Evolutionary conservation across 768 basidiomycete species (phyloP), one percentile per base, ranked within the genome.

Genomic region (Rhodotorula kratochvilovae): DNA sequence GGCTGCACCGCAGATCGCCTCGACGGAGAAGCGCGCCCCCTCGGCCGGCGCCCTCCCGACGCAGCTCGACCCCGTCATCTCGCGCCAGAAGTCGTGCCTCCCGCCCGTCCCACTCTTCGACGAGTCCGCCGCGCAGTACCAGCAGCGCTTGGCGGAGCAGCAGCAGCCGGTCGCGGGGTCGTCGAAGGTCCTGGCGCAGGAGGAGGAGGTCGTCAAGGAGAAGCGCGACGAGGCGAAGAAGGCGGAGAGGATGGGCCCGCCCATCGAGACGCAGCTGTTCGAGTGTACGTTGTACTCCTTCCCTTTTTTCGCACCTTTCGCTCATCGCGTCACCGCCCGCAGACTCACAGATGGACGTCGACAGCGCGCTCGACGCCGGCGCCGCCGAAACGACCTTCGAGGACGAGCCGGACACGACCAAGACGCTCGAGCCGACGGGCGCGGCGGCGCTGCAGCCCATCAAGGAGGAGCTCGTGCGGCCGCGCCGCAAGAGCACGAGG

Each of bases 31-130:
- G 50, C 45, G 31, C 46, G 36, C 39, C 27, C 39, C 31, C 15
- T 29, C 55, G 31, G 35, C 13, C 33, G n/a, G 29, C 43, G 17
- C 8, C 15, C 29, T 10, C 6, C 61, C 63, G 2, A 74, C 73
- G 10, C 73, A 74, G 53, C 50, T 43, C 42, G 68, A 60, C 27
- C 73, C 73, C 17, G 59, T 68, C 66, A 29, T 68, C 46, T 66
- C 64, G n/a, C 73, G 73, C n/a, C 56, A 51, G 27, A 58, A 61
- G 31, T 74, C 73, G 13, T 58, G 33, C 50, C 33, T 59, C 7
- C 53, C 73, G 15, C 69, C 69, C 10, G 63, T 70, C 0, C 68
- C 64, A 0, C 29, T 63, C 58, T 73, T 70, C 23, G 53, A 51
- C 46, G 68, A 69, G 57, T 48, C 64, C 33, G 46, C 42, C 15